Percentiles rank a stretch among this genome's conserved stretches.
phyloP scores from a whole-genome alignment of 1,284 basidiomycete genomes.

The Boletus sp. region DNA sequence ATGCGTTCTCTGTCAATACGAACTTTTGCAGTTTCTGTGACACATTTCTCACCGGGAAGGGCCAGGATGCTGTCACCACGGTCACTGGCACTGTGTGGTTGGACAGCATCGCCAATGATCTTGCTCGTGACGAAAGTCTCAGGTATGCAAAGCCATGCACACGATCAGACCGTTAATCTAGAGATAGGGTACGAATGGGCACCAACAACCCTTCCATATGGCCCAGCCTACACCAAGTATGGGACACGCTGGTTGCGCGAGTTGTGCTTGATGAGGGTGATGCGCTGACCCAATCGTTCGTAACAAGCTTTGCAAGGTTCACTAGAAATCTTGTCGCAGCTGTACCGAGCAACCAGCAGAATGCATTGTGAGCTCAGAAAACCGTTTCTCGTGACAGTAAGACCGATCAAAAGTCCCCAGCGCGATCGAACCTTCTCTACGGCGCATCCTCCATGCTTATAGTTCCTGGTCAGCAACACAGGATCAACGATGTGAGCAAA shows the following conservation, averaged over 20 bases:
- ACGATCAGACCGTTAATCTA: constrained; percentile 3
- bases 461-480: constrained; percentile 64
- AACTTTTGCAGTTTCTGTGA: constrained; percentile 39
- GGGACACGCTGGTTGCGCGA: constrained; percentile 51
- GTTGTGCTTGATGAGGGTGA: constrained; percentile 40
- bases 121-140: constrained; percentile 41
- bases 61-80: constrained; percentile 27
- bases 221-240: constrained; percentile 49
- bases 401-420: constrained; percentile 34
- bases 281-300: constrained; percentile 36
- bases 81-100: constrained; percentile 33
- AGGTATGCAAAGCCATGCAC: constrained; percentile 36
- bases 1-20: constrained; percentile 12
- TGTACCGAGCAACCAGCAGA: constrained; percentile 58
- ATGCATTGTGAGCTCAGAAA: constrained; percentile 54
- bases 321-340: constrained; percentile 75
- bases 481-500: constrained; percentile 47
- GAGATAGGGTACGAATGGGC: constrained; percentile 44
- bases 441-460: constrained; percentile 50
- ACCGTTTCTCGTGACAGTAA: constrained; percentile 3
- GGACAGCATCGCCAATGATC: constrained; percentile 42
- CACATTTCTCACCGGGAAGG: constrained; percentile 35
- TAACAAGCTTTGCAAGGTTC: constrained; percentile 58
- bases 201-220: constrained; percentile 46
- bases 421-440: constrained; percentile 51